Conservation (phyloP, 148 eudicot species). For the Rhododendron henanense region DNA sequence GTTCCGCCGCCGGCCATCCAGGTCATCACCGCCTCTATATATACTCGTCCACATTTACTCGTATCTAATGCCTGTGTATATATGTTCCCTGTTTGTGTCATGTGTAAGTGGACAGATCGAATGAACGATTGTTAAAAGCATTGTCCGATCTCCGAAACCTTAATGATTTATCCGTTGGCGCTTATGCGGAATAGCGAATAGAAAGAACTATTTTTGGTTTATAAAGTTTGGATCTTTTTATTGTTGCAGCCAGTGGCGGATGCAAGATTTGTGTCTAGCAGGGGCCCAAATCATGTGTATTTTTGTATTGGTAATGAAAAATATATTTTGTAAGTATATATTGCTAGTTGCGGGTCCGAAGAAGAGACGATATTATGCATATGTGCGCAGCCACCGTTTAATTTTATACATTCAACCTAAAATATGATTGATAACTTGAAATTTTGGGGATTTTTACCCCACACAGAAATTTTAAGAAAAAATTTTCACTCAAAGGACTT, state of each 20-base stretch:
- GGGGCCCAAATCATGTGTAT: not conserved
- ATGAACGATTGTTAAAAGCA: not conserved
- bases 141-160: constrained; percentile 6
- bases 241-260: not conserved
- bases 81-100: not conserved
- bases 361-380: no score
- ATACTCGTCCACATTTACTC: not conserved
- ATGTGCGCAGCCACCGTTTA: no score
- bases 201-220: not conserved
- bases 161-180: not conserved
- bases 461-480: not conserved
- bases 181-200: not conserved
- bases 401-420: no score
- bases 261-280: not conserved
- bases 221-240: not conserved
- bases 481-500: not conserved
- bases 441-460: not conserved
- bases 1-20: constrained; percentile 97
- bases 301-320: not conserved
- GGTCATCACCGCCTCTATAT: constrained; percentile 27
- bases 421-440: no score
- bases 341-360: not conserved
- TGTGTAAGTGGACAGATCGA: not conserved
- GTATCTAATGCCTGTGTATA: not conserved
- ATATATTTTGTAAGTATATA: not conserved